These are phyloP conservation scores for Abortiporus biennis DNA, from an alignment of 1,284 basidiomycete genomes.

Conservation along the genomic window DNA sequence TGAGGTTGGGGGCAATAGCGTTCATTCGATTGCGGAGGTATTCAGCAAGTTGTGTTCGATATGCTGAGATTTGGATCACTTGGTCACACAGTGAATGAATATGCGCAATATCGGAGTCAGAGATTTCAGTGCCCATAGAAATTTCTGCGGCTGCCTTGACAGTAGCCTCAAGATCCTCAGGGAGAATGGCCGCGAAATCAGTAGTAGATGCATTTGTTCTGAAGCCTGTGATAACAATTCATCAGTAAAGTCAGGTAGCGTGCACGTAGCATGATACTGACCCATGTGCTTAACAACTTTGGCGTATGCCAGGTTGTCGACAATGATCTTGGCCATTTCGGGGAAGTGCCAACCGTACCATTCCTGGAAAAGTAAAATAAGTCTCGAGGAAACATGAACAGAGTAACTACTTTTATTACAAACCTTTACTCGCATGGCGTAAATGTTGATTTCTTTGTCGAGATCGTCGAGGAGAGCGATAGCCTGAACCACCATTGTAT, in stretches of 20 bases:
- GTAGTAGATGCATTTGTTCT: slow-evolving; percentile 88
- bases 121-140: slow-evolving; percentile 99
- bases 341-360: slow-evolving; percentile 99
- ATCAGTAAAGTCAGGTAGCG: background rate
- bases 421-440: slow-evolving; percentile 97
- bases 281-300: slow-evolving; percentile 88
- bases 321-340: slow-evolving; percentile 97
- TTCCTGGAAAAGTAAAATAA: slow-evolving; percentile 50
- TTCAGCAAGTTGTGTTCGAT: slow-evolving; percentile 89
- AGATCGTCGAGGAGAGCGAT: slow-evolving; percentile 98
- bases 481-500: slow-evolving; percentile 99
- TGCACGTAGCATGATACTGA: slow-evolving; percentile 25
- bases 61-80: slow-evolving; percentile 92
- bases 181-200: slow-evolving; percentile 85
- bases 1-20: slow-evolving; percentile 95
- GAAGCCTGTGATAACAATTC: slow-evolving; percentile 51
- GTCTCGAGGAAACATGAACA: slow-evolving; percentile 4
- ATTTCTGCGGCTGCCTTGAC: slow-evolving; percentile 92
- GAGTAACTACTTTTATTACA: no score
- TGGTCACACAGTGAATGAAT: slow-evolving; percentile 96
- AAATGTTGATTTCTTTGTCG: slow-evolving; percentile 99
- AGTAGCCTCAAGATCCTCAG: slow-evolving; percentile 90
- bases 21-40: slow-evolving; percentile 97
- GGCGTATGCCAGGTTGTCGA: slow-evolving; percentile 95
- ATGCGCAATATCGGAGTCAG: slow-evolving; percentile 91